These are phyloP conservation scores for Mucor saturninus DNA, from an alignment of 371 early-diverging fungal genomes.

Conservation along the genomic window DNA sequence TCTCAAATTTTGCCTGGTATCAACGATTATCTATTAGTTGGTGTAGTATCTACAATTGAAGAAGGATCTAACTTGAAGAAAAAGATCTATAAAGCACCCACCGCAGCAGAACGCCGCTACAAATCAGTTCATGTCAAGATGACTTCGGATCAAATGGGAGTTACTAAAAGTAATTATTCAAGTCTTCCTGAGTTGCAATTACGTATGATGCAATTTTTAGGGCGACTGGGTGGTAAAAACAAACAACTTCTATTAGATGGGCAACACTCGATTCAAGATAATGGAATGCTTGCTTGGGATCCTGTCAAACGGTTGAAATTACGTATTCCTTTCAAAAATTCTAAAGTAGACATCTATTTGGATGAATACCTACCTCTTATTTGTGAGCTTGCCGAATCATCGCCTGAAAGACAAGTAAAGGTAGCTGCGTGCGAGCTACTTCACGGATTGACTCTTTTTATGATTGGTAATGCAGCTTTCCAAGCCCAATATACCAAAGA, in stretches of 20 bases:
- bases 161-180: slow-evolving; percentile 17
- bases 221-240: slow-evolving; percentile 69
- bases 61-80: slow-evolving; percentile 10
- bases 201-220: slow-evolving; percentile 69
- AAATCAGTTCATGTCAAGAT: slow-evolving; percentile 13
- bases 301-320: slow-evolving; percentile 55
- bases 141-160: slow-evolving; percentile 26
- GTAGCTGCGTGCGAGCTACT: slow-evolving; percentile 78
- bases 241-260: slow-evolving; percentile 49
- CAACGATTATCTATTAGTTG: slow-evolving; percentile 70
- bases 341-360: slow-evolving; percentile 65
- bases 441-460: slow-evolving; percentile 71
- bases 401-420: slow-evolving; percentile 77
- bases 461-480: slow-evolving; percentile 76
- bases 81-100: slow-evolving; percentile 16
- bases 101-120: slow-evolving; percentile 23
- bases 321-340: slow-evolving; percentile 71
- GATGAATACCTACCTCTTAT: slow-evolving; percentile 81
- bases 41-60: slow-evolving; percentile 26
- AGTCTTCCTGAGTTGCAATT: slow-evolving; percentile 56
- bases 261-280: slow-evolving; percentile 4
- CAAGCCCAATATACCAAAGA: slow-evolving; percentile 45
- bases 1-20: slow-evolving; percentile 61
- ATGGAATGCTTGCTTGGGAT: slow-evolving; percentile 64
- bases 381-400: slow-evolving; percentile 74